These are phyloP conservation scores for Candida gorgasii DNA, from an alignment of 805 yeast species.

Conservation along the genomic window DNA sequence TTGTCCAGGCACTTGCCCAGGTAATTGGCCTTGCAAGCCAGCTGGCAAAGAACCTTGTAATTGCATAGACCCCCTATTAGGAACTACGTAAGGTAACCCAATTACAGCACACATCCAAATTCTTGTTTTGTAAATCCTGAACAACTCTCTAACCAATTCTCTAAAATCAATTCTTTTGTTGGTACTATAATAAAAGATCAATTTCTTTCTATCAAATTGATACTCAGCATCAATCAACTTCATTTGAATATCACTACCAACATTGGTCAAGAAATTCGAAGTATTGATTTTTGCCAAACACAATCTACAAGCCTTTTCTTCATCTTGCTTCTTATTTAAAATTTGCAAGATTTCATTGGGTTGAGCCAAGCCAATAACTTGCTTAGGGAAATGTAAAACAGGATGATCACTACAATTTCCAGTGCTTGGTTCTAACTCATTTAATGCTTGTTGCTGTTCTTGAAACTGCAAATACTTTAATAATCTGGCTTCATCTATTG, in stretches of 20 bases:
- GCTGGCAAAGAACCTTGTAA: no score
- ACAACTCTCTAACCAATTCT: conserved; percentile 44
- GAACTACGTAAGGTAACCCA: conserved; percentile 32
- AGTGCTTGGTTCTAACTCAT: conserved; percentile 23
- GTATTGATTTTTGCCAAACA: conserved; percentile 60
- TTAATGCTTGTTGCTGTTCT: conserved; percentile 68
- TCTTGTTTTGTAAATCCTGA: conserved; percentile 47
- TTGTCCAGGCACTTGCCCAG: conserved; percentile 1
- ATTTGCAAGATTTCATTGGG: conserved; percentile 61
- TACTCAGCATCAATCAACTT: conserved; percentile 74
- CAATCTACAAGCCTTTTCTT: conserved; percentile 63
- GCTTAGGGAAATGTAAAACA: conserved; percentile 63
- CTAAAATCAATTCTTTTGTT: conserved; percentile 61
- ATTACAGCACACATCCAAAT: conserved; percentile 77
- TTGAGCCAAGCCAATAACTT: conserved; percentile 63
- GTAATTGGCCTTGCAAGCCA: not conserved
- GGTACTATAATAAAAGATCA: conserved; percentile 66
- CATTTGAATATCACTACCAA: conserved; percentile 37
- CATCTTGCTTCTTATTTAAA: conserved; percentile 61
- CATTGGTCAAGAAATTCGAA: conserved; percentile 5
- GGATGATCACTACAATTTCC: conserved; percentile 21
- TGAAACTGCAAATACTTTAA: conserved; percentile 65
- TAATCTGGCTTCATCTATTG: conserved; percentile 65
- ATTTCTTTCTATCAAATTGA: conserved; percentile 77
- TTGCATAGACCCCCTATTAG: conserved; percentile 4